A percentile compares a stretch with the other conserved stretches of the same genome.
These are phyloP conservation scores for Lentinula lateritia DNA, from an alignment of 768 basidiomycete genomes.

Conservation along the genomic window DNA sequence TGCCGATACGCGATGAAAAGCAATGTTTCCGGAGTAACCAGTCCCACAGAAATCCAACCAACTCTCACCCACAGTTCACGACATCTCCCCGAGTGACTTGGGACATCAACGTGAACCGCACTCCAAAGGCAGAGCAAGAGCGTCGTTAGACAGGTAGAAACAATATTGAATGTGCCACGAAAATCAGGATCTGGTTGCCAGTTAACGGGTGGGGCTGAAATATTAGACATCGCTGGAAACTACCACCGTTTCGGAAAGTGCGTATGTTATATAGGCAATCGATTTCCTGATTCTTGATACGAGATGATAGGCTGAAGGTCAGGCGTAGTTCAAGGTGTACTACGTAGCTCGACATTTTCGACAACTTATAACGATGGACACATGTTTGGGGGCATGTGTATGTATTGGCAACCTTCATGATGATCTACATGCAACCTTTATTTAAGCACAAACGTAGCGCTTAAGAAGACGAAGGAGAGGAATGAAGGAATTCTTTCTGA, in stretches of 20 bases:
- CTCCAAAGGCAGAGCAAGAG: not conserved
- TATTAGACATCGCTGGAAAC: not conserved
- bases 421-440: too few species aligned
- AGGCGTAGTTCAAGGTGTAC: too few species aligned
- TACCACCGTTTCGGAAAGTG: not conserved
- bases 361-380: too few species aligned
- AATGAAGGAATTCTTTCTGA: too few species aligned
- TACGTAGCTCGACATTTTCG: too few species aligned
- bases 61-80: not conserved
- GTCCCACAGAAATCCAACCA: not conserved
- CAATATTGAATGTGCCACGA: not conserved
- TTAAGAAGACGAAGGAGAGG: too few species aligned
- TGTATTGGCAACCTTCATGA: too few species aligned
- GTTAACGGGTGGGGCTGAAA: not conserved
- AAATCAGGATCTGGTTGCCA: not conserved
- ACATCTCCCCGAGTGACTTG: not conserved
- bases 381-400: too few species aligned
- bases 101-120: not conserved
- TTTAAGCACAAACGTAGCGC: too few species aligned
- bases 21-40: not conserved
- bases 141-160: not conserved
- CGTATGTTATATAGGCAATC: conserved; percentile 25
- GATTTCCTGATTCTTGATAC: too few species aligned
- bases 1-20: not conserved
- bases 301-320: too few species aligned